Evolutionary conservation across 345 rosid genomes (phyloP), one percentile per base, ranked within the genome.

Genomic region (Hirschfeldia incana): DNA sequence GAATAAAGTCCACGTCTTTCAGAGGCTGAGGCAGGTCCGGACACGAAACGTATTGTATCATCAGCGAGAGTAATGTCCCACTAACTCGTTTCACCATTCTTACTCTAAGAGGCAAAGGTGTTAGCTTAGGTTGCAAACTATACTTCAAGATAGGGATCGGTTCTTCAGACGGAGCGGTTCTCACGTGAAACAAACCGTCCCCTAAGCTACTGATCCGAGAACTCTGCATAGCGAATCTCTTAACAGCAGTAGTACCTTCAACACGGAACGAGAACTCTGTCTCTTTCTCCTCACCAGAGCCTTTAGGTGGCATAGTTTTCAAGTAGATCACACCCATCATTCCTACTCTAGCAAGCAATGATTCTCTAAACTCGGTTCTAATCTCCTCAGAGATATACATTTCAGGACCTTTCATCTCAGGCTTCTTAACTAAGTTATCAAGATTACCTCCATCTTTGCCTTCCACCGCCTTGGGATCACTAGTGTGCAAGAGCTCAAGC

Each of bases 331-430:
- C 90, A 81, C 99, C 99, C 94, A 88, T 89, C 61, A 95, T 70
- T 67, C 99, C 99, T 69, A 91, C 93, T 83, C 98, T 84, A 74
- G 97, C 93, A 59, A 93, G 97, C 80, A 91, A 81, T 1, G 97
- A 95, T 85, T 91, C 99, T 78, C 98, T 93, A 76, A 95, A 95
- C 87, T 95, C 99, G 3, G 93, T 97, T 76, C 85, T 91, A 70
- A 95, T 88, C 75, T 91, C 90, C 83, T 95, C 99, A 3, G 85
- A 88, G 81, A 93, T 85, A 77, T 86, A 87, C 97, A 95, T 91
- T 80, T 95, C 98, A 8, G 99, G 99, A 73, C 90, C 97, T 70
- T 90, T 95, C 98, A 93, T 93, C 81, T 91, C 99, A 70, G 89
- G 85, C 79, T 84, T 89, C 80, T 85, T 86, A 78, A 89, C 98